phyloP scores from a whole-genome alignment of 768 basidiomycete species.

The Kwoniella europaea region DNA sequence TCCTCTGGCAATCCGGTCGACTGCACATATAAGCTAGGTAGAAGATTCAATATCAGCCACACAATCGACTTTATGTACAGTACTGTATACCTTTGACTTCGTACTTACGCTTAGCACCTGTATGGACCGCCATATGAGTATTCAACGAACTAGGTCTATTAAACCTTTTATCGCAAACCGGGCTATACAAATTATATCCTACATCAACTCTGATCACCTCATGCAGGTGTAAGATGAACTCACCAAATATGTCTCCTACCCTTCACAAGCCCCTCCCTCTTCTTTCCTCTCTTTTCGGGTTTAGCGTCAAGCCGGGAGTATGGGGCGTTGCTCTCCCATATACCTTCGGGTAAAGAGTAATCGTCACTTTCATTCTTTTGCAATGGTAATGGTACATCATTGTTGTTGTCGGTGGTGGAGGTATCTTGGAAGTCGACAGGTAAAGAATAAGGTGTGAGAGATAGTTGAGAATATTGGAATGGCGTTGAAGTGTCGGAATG shows the following conservation, averaged over 20 bases:
- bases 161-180: constrained; percentile 54
- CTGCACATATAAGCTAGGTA: constrained; percentile 40
- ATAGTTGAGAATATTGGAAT: constrained; percentile 8
- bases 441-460: not conserved
- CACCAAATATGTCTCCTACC: constrained; percentile 25
- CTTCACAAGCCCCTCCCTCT: not conserved
- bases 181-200: constrained; percentile 21
- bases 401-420: too few species aligned
- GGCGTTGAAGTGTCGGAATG: not conserved
- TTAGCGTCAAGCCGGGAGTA: not conserved
- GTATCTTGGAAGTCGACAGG: not conserved
- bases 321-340: constrained; percentile 12
- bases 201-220: not conserved
- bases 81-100: not conserved
- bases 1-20: constrained; percentile 38
- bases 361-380: not conserved
- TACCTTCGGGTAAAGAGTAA: constrained; percentile 1
- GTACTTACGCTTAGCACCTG: constrained; percentile 52
- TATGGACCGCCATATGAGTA: constrained; percentile 56
- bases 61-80: too few species aligned
- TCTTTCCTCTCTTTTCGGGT: not conserved
- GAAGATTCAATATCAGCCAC: not conserved
- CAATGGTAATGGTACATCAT: constrained; percentile 1
- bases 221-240: constrained; percentile 1
- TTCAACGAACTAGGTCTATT: constrained; percentile 51